These are phyloP conservation scores for Epithele typhae DNA, from an alignment of 768 basidiomycete genomes.

Conservation along the genomic window DNA sequence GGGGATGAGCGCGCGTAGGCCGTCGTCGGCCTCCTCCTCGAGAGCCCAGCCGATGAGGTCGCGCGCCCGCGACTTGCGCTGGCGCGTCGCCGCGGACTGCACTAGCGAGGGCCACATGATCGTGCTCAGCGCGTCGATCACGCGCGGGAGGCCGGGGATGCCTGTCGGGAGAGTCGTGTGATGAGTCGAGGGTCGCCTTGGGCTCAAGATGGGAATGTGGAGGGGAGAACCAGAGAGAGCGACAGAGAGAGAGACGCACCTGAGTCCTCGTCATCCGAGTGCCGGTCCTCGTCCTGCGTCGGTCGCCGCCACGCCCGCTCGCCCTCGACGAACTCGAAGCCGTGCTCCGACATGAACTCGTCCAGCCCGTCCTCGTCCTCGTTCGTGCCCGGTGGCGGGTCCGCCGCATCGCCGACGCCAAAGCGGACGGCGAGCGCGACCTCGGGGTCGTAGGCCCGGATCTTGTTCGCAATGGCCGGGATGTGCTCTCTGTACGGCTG, in stretches of 20 bases:
- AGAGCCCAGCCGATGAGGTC: conserved; percentile 39
- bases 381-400: background rate
- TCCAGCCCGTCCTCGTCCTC: conserved; percentile 58
- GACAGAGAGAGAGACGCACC: conserved; percentile 8
- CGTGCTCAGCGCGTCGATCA: conserved; percentile 76
- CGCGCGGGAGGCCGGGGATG: conserved; percentile 51
- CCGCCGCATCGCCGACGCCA: conserved; percentile 20
- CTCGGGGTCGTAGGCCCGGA: conserved; percentile 57
- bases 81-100: conserved; percentile 28
- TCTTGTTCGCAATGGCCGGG: conserved; percentile 40
- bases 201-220: background rate
- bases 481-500: conserved; percentile 61
- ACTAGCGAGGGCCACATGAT: conserved; percentile 88
- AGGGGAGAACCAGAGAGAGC: background rate
- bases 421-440: conserved; percentile 68
- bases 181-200: no score
- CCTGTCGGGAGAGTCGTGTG: no score
- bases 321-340: conserved; percentile 77
- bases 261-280: conserved; percentile 18
- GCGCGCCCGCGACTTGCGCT: conserved; percentile 27
- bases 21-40: conserved; percentile 34
- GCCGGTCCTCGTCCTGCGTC: conserved; percentile 14
- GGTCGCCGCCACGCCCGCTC: conserved; percentile 22
- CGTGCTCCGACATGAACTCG: conserved; percentile 58
- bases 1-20: conserved; percentile 28